Conservation (phyloP, 495 filamentous ascomycete genomes). For the Hypomontagnella submonticulosa region DNA sequence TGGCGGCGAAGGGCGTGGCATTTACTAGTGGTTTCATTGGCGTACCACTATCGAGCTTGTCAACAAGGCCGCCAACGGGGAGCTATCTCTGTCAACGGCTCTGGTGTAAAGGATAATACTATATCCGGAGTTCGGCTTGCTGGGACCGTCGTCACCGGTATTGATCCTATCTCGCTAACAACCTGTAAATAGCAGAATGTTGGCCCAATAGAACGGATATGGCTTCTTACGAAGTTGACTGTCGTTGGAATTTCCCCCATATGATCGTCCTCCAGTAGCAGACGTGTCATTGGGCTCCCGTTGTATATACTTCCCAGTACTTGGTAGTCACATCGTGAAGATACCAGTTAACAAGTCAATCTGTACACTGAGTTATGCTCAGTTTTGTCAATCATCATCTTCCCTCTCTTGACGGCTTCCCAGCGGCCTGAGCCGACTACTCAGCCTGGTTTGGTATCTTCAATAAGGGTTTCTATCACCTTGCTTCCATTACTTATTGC, state of each 20-base stretch:
- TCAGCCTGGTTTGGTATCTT: no score
- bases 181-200: background rate
- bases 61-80: background rate
- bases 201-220: background rate
- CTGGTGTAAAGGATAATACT: background rate
- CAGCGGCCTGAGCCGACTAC: no score
- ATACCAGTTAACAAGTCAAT: constrained; percentile 1
- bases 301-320: background rate
- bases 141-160: background rate
- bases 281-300: background rate
- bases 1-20: background rate
- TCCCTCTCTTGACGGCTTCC: background rate
- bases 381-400: background rate
- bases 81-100: background rate
- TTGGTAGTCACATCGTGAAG: background rate
- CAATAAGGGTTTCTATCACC: no score
- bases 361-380: background rate
- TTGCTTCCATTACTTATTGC: no score
- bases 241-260: background rate
- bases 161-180: background rate
- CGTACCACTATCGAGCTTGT: constrained; percentile 4
- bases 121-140: background rate
- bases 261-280: background rate
- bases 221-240: background rate
- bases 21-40: constrained; percentile 1